Conservation (phyloP, 306 rosid genomes). For the Geum urbanum region DNA sequence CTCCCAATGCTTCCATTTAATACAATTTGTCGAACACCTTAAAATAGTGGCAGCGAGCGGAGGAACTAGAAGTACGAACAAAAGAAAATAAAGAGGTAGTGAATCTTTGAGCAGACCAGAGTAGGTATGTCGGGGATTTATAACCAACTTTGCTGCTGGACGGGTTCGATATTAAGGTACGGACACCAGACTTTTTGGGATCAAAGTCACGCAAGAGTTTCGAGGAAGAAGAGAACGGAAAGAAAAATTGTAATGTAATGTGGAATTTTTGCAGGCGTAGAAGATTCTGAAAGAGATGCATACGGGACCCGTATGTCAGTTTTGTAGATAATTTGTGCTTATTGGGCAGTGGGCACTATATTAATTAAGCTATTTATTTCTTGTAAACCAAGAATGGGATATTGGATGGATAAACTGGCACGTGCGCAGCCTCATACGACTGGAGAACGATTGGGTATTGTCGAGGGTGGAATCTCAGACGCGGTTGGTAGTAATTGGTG, state of each 20-base stretch:
- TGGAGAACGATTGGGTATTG: neutral
- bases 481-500: neutral
- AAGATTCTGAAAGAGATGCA: neutral
- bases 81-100: neutral
- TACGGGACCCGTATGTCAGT: neutral
- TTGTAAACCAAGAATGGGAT: neutral
- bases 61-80: no score
- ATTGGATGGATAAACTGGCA: slow-evolving; percentile 19
- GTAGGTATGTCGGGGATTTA: neutral
- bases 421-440: slow-evolving; percentile 54
- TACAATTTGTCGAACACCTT: neutral
- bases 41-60: neutral
- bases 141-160: neutral
- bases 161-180: slow-evolving; percentile 1
- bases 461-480: neutral
- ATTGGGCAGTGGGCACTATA: neutral
- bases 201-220: neutral
- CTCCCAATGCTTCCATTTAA: slow-evolving; percentile 29
- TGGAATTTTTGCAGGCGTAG: neutral
- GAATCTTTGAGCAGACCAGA: neutral
- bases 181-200: neutral
- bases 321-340: neutral
- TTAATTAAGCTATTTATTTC: neutral
- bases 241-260: neutral
- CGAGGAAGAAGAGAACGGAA: slow-evolving; percentile 10